phyloP scores from a whole-genome alignment of 768 basidiomycete species.

The Lyophyllum atratum region DNA sequence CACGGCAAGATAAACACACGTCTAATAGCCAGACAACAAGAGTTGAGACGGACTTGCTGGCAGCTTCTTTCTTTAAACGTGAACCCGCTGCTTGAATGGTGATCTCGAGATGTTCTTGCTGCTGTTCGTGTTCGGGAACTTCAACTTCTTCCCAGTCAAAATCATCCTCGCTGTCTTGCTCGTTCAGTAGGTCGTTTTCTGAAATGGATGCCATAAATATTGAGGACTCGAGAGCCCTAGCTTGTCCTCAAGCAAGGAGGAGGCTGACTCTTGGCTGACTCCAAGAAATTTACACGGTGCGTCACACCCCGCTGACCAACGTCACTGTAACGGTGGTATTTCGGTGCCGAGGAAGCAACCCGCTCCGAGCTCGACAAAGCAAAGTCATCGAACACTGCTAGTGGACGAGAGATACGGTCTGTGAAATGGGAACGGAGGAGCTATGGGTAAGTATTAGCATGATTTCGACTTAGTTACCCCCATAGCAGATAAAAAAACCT shows the following conservation, averaged over 20 bases:
- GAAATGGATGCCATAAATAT: slow-evolving; percentile 16
- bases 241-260: background rate
- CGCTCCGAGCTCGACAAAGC: too few species aligned
- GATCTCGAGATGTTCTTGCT: slow-evolving; percentile 60
- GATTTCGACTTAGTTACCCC: too few species aligned
- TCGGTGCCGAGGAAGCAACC: background rate
- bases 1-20: slow-evolving; percentile 18
- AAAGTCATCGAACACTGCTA: too few species aligned
- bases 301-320: slow-evolving; percentile 14
- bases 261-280: background rate
- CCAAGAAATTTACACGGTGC: slow-evolving; percentile 12
- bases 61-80: slow-evolving; percentile 34
- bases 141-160: slow-evolving; percentile 82
- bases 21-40: background rate
- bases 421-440: too few species aligned
- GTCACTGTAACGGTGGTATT: background rate
- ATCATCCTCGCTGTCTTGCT: slow-evolving; percentile 61
- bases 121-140: slow-evolving; percentile 45
- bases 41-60: slow-evolving; percentile 46
- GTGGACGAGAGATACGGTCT: too few species aligned
- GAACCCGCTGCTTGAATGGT: slow-evolving; percentile 48
- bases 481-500: too few species aligned
- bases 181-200: slow-evolving; percentile 19
- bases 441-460: too few species aligned
- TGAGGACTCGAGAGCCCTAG: too few species aligned